These are phyloP conservation scores for Yamadazyma sp. DNA, from an alignment of 805 yeast species.

Conservation along the genomic window DNA sequence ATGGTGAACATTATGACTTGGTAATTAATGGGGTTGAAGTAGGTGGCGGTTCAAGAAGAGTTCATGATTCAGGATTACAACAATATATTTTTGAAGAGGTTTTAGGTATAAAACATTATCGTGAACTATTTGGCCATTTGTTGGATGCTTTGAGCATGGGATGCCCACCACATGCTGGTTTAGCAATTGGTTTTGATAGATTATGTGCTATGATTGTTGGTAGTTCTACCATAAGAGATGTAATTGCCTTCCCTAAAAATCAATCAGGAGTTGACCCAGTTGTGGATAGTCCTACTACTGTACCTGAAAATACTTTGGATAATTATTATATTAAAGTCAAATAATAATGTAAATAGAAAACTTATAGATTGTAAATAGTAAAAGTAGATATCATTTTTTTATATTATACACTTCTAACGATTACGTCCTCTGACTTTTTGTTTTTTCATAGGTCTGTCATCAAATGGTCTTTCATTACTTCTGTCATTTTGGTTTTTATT, in stretches of 20 bases:
- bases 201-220: conserved; percentile 89
- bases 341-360: too few relatives aligned
- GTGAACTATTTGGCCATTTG: conserved; percentile 78
- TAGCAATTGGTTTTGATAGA: conserved; percentile 93
- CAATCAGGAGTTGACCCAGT: conserved; percentile 84
- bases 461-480: not conserved
- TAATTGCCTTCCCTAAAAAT: conserved; percentile 94
- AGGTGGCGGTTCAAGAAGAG: conserved; percentile 97
- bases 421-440: conserved; percentile 17
- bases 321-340: conserved; percentile 43
- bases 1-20: conserved; percentile 91
- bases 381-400: conserved; percentile 8
- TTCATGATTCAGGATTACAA: conserved; percentile 83
- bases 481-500: conserved; percentile 19
- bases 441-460: conserved; percentile 4
- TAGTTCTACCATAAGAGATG: conserved; percentile 77
- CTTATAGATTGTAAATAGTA: conserved; percentile 8
- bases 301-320: conserved; percentile 46
- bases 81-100: conserved; percentile 64
- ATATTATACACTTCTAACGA: conserved; percentile 2
- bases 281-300: conserved; percentile 79
- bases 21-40: conserved; percentile 93
- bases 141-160: conserved; percentile 80
- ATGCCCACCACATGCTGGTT: conserved; percentile 98
- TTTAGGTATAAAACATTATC: conserved; percentile 56